Evolutionary conservation across 331 rosid genomes (phyloP), one percentile per base, ranked within the genome.

Genomic region (Prunus yedoensis): DNA sequence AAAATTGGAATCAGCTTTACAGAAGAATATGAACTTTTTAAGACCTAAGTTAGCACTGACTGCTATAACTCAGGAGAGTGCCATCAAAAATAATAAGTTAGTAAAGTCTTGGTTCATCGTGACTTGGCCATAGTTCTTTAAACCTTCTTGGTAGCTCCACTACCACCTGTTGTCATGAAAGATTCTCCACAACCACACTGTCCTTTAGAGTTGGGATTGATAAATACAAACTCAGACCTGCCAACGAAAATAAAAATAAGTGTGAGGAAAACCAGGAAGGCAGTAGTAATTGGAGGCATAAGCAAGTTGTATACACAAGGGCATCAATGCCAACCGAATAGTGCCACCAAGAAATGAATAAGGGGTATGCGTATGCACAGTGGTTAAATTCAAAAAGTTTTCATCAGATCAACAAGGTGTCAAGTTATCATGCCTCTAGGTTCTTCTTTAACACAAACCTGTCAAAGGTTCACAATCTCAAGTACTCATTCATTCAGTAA

Each of bases 121-220:
- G 14, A 12, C 71, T 58, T 67, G 46, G 72, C 74, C 35, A 32
- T 49, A 21, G 17, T 49, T 52, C 74, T 83, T 74, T 79, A 79
- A 75, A 83, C 75, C 71, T 83, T 68, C 83, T 88, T 87, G 11
- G 85, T 59, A 68, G 89, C 85, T 60, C 85, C 90, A 10, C 76
- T 51, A 73, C 75, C 74, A 77, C 85, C 17, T 41, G 88, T 88
- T 64, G 98, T 91, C 98, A 94, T 88, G 78, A 94, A 94, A 65
- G 98, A 94, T 79, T 94, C 98, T 64, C 98, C 98, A 70, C 98
- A 94, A 32, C 98, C 98, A 85, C 98, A 94, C 74, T 94, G 93
- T 53, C 97, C 98, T 86, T 91, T 90, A 5, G 98, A 94, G 81
- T 94, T 94, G 57, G 99, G 99, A 77, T 94, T 94, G 74, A 94